Base-by-base conservation (phyloP, 257 asterid species). In the Forsythia viridissima region DNA sequence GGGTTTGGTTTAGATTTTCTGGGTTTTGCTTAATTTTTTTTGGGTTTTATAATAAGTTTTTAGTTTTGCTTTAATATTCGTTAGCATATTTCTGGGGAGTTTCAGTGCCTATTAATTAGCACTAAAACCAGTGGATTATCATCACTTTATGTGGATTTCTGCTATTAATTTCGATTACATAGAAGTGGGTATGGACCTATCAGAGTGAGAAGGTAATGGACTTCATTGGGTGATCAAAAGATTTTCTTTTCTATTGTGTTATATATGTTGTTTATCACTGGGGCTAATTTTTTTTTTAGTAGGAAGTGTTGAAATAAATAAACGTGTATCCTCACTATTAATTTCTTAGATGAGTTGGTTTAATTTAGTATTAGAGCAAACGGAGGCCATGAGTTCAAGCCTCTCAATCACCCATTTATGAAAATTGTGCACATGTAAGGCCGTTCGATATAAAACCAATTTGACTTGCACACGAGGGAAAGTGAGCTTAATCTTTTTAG, bases 1-100 rank as follows among this genome's bases (percentile, higher is more conserved):
- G 12, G 30, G 70, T 52, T 70, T 73, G 73, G 78, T 63, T 81
- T 70, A n/a, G 37, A 80, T 68, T 42, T 6, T 66, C 48, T 76
- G 85, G 84, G 82, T 68, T 79, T 38, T 75, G 72, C 63, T 71
- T 70, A n/a, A 51, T 11, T 63, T 71, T 71, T 80, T 72, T n/a
- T 34, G 84, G 61, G 71, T 42, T 76, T 79, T 52, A 30, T 38
- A 18, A 30, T 74, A 61, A 24, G 40, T 44, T 80, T 75, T 75
- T 34, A 20, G 70, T 82, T 73, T 72, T 74, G 82, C 38, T 76
- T 80, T 72, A 61, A 68, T 68, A 51, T 77, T 69, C 55, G 73
- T 57, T 78, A 77, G 74, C 71, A 73, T 67, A 57, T 48, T 15
- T 48, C 57, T 48, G 57, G n/a, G 57, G n/a, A 48, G n/a, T 12